Evolutionary conservation across 441 rosid species (phyloP), one percentile per base, ranked within the genome.

Genomic region (Populus hybrid): DNA sequence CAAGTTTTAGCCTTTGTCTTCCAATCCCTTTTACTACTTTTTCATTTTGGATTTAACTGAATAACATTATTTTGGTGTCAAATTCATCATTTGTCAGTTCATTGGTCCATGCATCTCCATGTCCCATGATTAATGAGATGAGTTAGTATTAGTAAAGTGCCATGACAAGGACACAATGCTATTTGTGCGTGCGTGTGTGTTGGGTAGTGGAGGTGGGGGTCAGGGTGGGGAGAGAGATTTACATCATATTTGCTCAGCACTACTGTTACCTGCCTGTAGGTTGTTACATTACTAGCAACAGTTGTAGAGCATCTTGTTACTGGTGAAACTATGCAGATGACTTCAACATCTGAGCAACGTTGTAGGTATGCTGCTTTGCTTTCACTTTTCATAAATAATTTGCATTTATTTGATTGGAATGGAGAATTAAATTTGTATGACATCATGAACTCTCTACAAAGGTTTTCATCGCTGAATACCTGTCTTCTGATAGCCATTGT

Each of bases 271-370:
- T 82, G 26, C 50, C n/a, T 90, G 73, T 81, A 97, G 99, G 99
- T 97, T 79, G 94, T 97, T 69, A 84, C 95, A 1, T 87, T 97
- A 81, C 67, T 97, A 71, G 99, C 99, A 69, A 94, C 92, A 34
- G 95, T 89, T 75, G 99, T 94, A 75, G 97, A 94, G 85, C 93
- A 97, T 90, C 97, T 97, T 77, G 98, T 92, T 80, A 94, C 97
- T 0, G 99, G 98, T 76, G 98, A 94, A 93, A 91, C 95, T 78
- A 94, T 97, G 99, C 98, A 94, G 83, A 97, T 94, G 97, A 93
- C 89, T 65, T 84, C 90, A 75, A 86, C 99, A 36, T 80, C 89
- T 26, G 98, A 90, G 34, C 92, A 93, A 74, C 94, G 90, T 40
- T 90, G 89, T 85, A 93, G 97, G 99, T 94, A 87, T 77, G 84